phyloP scores from a whole-genome alignment of 305 asterid species.

The Fraxinus ornus region DNA sequence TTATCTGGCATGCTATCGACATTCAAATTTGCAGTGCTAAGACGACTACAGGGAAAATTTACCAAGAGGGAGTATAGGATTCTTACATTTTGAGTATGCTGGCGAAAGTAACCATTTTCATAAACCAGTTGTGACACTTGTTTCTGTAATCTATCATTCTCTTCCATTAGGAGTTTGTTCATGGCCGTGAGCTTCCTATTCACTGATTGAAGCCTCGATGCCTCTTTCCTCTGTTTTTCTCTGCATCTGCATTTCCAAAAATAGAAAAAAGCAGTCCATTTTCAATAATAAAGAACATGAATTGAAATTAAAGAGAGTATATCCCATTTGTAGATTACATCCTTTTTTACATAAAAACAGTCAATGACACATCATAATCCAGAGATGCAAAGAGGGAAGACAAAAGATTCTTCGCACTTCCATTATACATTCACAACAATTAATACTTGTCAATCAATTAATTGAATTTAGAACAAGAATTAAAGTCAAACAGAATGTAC shows the following conservation, averaged over 20 bases:
- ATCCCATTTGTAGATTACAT: neutral
- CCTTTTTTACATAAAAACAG: neutral
- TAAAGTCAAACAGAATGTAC: neutral
- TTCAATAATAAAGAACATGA: neutral
- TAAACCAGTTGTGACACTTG: conserved; percentile 54
- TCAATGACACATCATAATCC: neutral
- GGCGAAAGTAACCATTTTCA: conserved; percentile 52
- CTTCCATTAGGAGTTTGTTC: conserved; percentile 62
- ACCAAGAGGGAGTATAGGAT: neutral
- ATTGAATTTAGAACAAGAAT: neutral
- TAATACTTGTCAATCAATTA: neutral
- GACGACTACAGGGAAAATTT: neutral
- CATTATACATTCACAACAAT: neutral
- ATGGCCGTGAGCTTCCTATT: conserved; percentile 56
- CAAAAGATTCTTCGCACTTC: neutral
- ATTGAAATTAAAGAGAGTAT: neutral
- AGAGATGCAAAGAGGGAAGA: neutral
- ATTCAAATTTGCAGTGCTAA: neutral
- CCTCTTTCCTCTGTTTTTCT: conserved; percentile 56
- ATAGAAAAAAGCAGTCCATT: neutral
- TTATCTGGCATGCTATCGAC: neutral
- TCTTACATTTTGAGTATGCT: conserved; percentile 39
- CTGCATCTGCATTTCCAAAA: conserved; percentile 42
- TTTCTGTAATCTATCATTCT: conserved; percentile 55
- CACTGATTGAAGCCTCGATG: conserved; percentile 51